These are phyloP conservation scores for Candida arabinofermentans DNA, from an alignment of 805 yeast genomes.

Conservation along the genomic window DNA sequence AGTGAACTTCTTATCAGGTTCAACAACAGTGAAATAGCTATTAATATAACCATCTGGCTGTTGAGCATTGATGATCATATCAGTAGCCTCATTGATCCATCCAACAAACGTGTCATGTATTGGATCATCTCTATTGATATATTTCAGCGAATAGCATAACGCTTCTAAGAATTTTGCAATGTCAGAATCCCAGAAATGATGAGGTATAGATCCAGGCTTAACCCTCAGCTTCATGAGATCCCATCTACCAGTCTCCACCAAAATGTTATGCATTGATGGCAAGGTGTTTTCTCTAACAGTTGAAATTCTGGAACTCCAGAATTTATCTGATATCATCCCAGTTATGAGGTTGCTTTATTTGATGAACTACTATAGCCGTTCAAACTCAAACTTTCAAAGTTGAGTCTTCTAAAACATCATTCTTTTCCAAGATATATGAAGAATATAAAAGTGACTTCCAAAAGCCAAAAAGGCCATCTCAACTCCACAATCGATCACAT, in stretches of 20 bases:
- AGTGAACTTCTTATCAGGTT: no score
- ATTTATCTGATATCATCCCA: not conserved
- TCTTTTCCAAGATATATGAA: no score
- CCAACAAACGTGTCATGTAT: slow-evolving; percentile 4
- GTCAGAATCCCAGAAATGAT: slow-evolving; percentile 27
- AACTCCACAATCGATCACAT: no score
- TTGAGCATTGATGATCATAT: no score
- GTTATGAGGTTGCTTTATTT: not conserved
- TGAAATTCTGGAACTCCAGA: slow-evolving; percentile 17
- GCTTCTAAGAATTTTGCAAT: slow-evolving; percentile 25
- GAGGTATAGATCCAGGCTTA: slow-evolving; percentile 10
- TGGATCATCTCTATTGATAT: slow-evolving; percentile 7
- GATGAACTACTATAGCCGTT: no score
- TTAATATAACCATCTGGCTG: no score
- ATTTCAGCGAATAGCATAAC: slow-evolving; percentile 16
- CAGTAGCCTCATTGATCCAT: slow-evolving; percentile 19
- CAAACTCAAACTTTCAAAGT: no score
- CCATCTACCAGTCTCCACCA: slow-evolving; percentile 23
- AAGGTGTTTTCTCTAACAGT: slow-evolving; percentile 14
- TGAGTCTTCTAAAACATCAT: no score
- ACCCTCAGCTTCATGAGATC: slow-evolving; percentile 13
- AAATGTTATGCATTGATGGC: slow-evolving; percentile 18
- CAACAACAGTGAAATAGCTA: no score
- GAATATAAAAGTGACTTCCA: no score
- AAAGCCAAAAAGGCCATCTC: no score